Percentiles rank a stretch among this genome's conserved stretches.
Conservation (phyloP, 306 rosid species). For the Begonia masoniana region DNA sequence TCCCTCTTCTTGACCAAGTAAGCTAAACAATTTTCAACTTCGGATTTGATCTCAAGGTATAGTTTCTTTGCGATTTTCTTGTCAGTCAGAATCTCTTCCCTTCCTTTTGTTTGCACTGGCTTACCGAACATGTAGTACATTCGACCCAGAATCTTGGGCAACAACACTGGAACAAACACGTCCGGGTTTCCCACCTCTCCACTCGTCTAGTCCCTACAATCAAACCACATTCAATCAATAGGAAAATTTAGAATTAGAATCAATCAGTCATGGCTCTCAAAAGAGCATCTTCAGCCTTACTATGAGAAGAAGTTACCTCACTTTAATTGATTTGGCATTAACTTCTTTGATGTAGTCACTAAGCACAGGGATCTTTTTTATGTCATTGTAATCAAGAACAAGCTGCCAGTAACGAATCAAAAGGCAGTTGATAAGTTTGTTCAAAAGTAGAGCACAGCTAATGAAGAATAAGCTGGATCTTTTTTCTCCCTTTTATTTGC, state of each 20-base stretch:
- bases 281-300: no score
- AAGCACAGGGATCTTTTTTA: constrained; percentile 44
- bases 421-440: background rate
- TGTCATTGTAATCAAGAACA: constrained; percentile 59
- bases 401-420: constrained; percentile 28
- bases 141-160: constrained; percentile 79
- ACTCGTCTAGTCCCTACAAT: constrained; percentile 26
- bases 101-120: constrained; percentile 66
- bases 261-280: no score
- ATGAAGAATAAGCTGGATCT: no score
- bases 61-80: constrained; percentile 51
- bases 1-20: constrained; percentile 73
- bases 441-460: no score
- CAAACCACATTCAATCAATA: background rate
- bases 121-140: constrained; percentile 74
- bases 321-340: constrained; percentile 14
- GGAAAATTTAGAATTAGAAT: no score
- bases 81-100: constrained; percentile 46
- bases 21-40: constrained; percentile 40
- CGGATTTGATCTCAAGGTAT: constrained; percentile 65
- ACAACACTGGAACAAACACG: constrained; percentile 24
- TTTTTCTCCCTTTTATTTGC: no score
- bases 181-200: constrained; percentile 49
- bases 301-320: constrained; percentile 31
- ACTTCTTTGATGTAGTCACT: constrained; percentile 19